A percentile compares a stretch with the other conserved stretches of the same genome.
phyloP scores from a whole-genome alignment of 208 protist genomes.

The Acanthamoeba castellanii region DNA sequence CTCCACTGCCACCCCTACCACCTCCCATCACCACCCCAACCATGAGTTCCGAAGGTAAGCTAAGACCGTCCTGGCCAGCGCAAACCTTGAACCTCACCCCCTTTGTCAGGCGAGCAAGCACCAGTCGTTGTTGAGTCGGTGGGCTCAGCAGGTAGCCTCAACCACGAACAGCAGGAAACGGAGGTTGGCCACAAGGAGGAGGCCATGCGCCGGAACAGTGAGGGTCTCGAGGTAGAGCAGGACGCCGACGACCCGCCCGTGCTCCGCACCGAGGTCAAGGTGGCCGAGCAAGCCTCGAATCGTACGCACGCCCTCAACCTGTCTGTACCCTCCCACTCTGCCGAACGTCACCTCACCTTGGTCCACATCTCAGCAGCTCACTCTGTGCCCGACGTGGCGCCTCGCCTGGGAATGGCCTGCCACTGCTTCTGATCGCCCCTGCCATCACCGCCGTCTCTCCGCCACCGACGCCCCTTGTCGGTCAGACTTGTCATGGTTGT shows the following conservation, averaged over 20 bases:
- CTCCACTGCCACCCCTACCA: too few species aligned
- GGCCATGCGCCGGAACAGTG: too few species aligned
- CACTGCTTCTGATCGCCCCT: neutral
- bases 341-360: neutral
- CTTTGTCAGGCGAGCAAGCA: too few species aligned
- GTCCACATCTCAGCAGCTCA: neutral
- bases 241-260: neutral
- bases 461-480: too few species aligned
- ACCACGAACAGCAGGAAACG: neutral
- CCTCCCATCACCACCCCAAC: too few species aligned
- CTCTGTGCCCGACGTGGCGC: neutral
- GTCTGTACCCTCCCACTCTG: neutral
- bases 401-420: slow-evolving; percentile 8
- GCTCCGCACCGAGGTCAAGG: neutral
- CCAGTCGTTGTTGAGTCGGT: neutral
- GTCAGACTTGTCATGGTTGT: neutral
- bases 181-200: neutral
- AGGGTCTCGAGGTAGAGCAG: neutral
- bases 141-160: neutral
- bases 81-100: too few species aligned
- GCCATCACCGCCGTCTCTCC: neutral
- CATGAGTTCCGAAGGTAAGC: too few species aligned
- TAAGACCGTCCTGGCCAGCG: too few species aligned
- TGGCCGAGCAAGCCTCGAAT: neutral
- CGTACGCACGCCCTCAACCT: too few species aligned